phyloP scores from a whole-genome alignment of 1,139 yeast species.

The Pneumocystis carinii region DNA sequence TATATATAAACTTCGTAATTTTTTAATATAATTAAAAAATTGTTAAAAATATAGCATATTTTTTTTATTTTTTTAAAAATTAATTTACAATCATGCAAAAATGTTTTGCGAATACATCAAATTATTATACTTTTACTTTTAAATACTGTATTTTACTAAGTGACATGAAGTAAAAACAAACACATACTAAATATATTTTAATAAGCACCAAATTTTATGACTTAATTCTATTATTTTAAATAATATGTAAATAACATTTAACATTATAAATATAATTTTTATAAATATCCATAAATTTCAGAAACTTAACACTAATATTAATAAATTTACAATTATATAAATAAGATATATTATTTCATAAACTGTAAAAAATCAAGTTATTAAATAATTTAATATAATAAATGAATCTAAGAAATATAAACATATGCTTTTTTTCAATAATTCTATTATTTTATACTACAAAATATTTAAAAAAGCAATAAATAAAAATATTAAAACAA shows the following conservation, averaged over 20 bases:
- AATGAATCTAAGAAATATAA: neutral
- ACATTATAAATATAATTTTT: neutral
- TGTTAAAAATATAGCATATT: too few relatives aligned
- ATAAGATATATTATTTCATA: too few relatives aligned
- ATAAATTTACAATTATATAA: neutral
- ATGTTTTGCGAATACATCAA: neutral
- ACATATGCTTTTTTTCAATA: neutral
- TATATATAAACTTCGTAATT: too few relatives aligned
- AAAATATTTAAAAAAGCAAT: neutral
- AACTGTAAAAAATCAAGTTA: neutral
- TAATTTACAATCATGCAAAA: too few relatives aligned
- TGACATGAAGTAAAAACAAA: neutral
- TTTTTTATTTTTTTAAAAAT: too few relatives aligned
- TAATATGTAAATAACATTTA: neutral
- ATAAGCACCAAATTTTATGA: too few relatives aligned
- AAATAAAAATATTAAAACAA: neutral
- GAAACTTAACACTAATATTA: neutral
- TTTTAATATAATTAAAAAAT: too few relatives aligned
- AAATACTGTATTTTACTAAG: neutral
- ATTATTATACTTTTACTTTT: neutral
- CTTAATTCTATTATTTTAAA: neutral
- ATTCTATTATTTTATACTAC: neutral
- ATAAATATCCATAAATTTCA: neutral
- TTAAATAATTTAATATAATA: neutral
- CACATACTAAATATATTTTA: neutral